phyloP scores from a whole-genome alignment of 192 early-diverging fungal species.

The Linderina pennispora region DNA sequence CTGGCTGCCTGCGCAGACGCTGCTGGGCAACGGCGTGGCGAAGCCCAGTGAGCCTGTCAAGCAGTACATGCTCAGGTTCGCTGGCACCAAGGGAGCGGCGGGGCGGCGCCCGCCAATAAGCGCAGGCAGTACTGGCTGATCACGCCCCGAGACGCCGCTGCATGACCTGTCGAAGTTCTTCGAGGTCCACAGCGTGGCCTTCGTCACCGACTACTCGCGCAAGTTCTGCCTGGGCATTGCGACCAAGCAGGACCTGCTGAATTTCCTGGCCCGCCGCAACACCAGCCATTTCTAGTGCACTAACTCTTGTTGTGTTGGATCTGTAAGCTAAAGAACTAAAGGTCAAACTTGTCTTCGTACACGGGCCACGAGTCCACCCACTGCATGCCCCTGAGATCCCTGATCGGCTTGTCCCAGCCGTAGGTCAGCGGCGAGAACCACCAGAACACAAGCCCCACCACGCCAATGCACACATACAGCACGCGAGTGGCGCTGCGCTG shows the following conservation, averaged over 20 bases:
- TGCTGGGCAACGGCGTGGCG: constrained; percentile 49
- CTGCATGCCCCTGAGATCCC: constrained; percentile 18
- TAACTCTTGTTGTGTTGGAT: too few species aligned
- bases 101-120: not conserved
- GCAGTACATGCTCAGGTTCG: constrained; percentile 63
- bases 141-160: constrained; percentile 72
- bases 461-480: constrained; percentile 1
- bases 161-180: constrained; percentile 76
- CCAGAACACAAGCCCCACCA: constrained; percentile 26
- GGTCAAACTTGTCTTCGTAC: constrained; percentile 6
- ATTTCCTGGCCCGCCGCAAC: constrained; percentile 58
- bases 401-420: not conserved
- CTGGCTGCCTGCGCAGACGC: constrained; percentile 53
- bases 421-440: constrained; percentile 42
- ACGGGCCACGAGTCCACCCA: constrained; percentile 35
- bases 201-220: constrained; percentile 72
- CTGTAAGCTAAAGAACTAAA: not conserved
- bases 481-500: constrained; percentile 1
- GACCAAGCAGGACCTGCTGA: constrained; percentile 70
- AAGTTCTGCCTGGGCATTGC: constrained; percentile 78
- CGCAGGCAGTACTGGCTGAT: constrained; percentile 60
- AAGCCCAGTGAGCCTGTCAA: constrained; percentile 46
- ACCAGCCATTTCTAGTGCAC: constrained; percentile 2
- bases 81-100: constrained; percentile 4
- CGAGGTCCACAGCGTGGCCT: constrained; percentile 74